A percentile compares a stretch with the other conserved stretches of the same genome.
Conservation (phyloP, 495 filamentous ascomycete species). For the Xylaria nigripes region DNA sequence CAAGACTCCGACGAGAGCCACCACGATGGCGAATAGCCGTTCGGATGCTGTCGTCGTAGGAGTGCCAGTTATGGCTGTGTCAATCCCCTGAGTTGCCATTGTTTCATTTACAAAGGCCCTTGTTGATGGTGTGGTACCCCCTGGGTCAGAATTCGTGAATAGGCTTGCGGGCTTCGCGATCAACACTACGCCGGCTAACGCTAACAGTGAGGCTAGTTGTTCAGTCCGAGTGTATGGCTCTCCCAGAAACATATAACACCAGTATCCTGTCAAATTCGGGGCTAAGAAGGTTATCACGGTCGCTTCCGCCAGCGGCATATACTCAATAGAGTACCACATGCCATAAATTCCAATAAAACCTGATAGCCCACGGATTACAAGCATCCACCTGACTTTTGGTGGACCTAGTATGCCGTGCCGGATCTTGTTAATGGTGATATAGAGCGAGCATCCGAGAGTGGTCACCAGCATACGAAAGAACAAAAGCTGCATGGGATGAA, state of each 20-base stretch:
- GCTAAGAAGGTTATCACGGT: constrained; percentile 89
- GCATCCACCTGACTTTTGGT: constrained; percentile 53
- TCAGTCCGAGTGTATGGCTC: constrained; percentile 76
- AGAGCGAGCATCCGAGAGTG: constrained; percentile 52
- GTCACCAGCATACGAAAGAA: constrained; percentile 83
- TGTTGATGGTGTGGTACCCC: constrained; percentile 18
- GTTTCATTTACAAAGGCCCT: constrained; percentile 20
- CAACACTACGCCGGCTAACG: constrained; percentile 71
- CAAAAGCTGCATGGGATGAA: constrained; percentile 85
- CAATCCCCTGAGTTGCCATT: constrained; percentile 7
- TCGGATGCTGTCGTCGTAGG: constrained; percentile 50
- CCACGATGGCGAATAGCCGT: constrained; percentile 61
- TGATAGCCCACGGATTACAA: constrained; percentile 59
- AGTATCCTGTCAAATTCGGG: constrained; percentile 73
- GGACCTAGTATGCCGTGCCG: constrained; percentile 65
- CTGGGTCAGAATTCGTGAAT: constrained; percentile 26
- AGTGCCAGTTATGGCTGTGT: constrained; percentile 16
- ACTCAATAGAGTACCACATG: constrained; percentile 61
- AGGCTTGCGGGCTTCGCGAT: constrained; percentile 70
- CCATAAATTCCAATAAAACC: constrained; percentile 79
- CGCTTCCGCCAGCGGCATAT: constrained; percentile 82
- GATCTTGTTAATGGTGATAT: constrained; percentile 65
- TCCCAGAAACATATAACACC: constrained; percentile 63
- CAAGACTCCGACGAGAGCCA: constrained; percentile 72
- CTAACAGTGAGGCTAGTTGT: constrained; percentile 66